A percentile compares a stretch with the other conserved stretches of the same genome.
These are phyloP conservation scores for Russula abietina DNA, from an alignment of 768 basidiomycete genomes.

Conservation along the genomic window DNA sequence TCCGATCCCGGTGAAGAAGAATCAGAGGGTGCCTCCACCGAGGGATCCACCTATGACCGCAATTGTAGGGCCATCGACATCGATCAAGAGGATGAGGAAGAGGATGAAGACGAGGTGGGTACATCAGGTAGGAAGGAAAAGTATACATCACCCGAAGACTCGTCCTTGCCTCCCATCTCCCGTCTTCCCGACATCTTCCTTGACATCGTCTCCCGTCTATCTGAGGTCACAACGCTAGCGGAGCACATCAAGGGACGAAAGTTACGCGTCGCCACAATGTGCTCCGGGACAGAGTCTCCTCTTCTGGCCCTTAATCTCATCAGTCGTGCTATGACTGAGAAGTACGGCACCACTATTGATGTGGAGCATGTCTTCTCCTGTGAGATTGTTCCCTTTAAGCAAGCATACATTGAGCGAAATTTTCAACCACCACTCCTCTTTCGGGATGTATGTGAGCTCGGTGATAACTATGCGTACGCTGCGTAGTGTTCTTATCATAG, in stretches of 20 bases:
- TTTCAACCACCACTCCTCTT: constrained; percentile 90
- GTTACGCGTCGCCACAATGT: constrained; percentile 94
- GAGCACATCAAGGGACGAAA: constrained; percentile 69
- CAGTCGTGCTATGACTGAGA: constrained; percentile 64
- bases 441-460: constrained; percentile 89
- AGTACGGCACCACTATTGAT: constrained; percentile 56
- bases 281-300: constrained; percentile 93
- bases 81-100: constrained; percentile 30
- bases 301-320: constrained; percentile 85
- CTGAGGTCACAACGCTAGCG: constrained; percentile 60
- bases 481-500: constrained; percentile 1
- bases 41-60: neutral
- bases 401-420: constrained; percentile 95
- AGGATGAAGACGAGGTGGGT: constrained; percentile 31
- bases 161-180: constrained; percentile 70
- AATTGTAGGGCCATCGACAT: constrained; percentile 3
- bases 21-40: constrained; percentile 8
- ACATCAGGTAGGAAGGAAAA: constrained; percentile 34
- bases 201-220: constrained; percentile 62
- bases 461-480: constrained; percentile 66
- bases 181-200: constrained; percentile 67
- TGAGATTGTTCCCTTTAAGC: constrained; percentile 96
- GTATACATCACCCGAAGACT: constrained; percentile 48
- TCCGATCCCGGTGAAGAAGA: constrained; percentile 15
- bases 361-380: constrained; percentile 94